A percentile compares a stretch with the other conserved stretches of the same genome.
Evolutionary conservation across 176 grass and related monocot genomes (phyloP).

Genomic region (Hordeum marinum): DNA sequence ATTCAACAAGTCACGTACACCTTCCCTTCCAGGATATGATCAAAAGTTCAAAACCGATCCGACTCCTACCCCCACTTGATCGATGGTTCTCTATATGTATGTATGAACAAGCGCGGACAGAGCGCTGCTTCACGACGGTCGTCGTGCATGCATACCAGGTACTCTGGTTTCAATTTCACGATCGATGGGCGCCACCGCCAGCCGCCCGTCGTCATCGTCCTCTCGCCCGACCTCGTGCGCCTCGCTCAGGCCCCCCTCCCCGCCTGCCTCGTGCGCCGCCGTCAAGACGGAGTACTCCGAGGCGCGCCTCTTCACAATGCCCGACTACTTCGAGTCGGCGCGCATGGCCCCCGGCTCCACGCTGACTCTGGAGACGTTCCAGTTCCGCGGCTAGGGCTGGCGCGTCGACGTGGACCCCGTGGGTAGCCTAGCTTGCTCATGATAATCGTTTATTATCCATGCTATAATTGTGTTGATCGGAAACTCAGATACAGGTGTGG

Average conservation of each 20-base stretch:
- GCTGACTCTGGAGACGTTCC: neutral
- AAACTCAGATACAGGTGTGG: too few relatives aligned
- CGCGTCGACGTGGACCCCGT: neutral
- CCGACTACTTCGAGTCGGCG: neutral
- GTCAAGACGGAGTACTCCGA: neutral
- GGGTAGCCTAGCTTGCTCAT: neutral
- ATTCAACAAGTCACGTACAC: neutral
- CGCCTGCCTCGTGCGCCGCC: neutral
- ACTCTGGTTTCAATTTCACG: neutral
- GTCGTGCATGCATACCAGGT: neutral
- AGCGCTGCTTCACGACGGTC: neutral
- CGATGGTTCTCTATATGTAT: neutral
- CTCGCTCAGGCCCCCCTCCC: neutral
- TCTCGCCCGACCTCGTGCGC: neutral
- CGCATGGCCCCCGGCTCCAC: neutral
- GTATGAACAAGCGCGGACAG: neutral
- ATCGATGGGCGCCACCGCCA: neutral
- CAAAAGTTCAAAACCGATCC: neutral
- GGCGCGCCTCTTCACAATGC: neutral
- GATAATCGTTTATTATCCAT: too few relatives aligned
- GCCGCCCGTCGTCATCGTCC: neutral
- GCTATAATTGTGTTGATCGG: too few relatives aligned
- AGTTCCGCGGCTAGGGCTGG: constrained; percentile 23
- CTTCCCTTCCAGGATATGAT: neutral
- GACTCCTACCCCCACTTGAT: neutral